Conservation (phyloP, 2,329 filamentous ascomycete species). For the Zymoseptoria pseudotritici region DNA sequence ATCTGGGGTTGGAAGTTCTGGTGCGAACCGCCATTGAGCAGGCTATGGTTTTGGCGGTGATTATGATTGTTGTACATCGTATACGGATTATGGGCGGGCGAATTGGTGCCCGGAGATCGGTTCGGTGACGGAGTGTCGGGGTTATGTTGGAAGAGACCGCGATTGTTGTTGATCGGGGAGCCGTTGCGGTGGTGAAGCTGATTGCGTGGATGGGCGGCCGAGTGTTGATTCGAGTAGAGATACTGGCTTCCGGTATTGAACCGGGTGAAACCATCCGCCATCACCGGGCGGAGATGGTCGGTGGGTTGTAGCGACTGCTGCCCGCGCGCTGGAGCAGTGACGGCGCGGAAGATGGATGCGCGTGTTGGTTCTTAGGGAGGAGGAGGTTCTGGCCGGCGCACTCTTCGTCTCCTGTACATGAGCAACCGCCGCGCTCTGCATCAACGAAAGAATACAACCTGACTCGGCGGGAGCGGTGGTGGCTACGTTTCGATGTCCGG, state of each 20-base stretch:
- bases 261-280: conserved; percentile 61
- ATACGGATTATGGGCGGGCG: conserved; percentile 57
- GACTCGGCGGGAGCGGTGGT: neutral
- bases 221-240: conserved; percentile 50
- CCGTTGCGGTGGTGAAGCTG: conserved; percentile 40
- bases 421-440: conserved; percentile 30
- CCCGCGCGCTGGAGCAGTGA: conserved; percentile 6
- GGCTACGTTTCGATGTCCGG: neutral
- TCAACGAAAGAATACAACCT: conserved; percentile 24
- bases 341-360: conserved; percentile 19
- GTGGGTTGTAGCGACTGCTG: conserved; percentile 10
- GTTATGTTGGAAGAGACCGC: conserved; percentile 38
- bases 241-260: conserved; percentile 56
- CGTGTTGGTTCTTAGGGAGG: conserved; percentile 31
- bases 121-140: conserved; percentile 50
- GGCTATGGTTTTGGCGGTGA: conserved; percentile 62
- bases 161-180: conserved; percentile 36
- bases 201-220: conserved; percentile 39
- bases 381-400: conserved; percentile 38
- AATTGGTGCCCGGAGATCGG: conserved; percentile 48
- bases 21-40: conserved; percentile 65
- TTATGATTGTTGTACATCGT: conserved; percentile 65
- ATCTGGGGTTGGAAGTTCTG: conserved; percentile 47
- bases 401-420: conserved; percentile 45
- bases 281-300: conserved; percentile 41